Evolutionary conservation across 2,329 filamentous ascomycete genomes (phyloP), one percentile per base, ranked within the genome.

Genomic region (Colletotrichum tabaci): DNA sequence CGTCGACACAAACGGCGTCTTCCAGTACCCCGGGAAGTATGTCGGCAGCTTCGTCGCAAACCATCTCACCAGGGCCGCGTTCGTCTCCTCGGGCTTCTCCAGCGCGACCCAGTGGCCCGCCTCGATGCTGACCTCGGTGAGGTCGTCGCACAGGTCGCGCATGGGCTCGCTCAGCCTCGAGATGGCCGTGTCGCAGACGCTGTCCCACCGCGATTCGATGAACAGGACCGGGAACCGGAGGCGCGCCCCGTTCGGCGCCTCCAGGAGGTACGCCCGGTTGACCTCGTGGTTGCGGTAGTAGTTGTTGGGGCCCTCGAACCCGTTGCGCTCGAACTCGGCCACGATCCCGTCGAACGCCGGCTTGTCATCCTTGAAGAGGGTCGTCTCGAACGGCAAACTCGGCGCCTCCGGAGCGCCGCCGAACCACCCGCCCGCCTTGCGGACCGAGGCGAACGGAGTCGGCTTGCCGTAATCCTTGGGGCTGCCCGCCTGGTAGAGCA

Each of bases 251-350:
- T 76, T 76, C 7, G 75, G 60, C 9, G 73, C 72, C 6, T 66
- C 61, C 2, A 18, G 23, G 8, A 79, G 80, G 74, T 84, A 87
- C 49, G 78, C 79, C 3, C 73, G 74, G 65, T 87, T 87, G 15
- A 74, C 76, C 7, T 80, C 77, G 71, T 85, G 82, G 72, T 87
- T 83, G 46, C 83, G 70, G 67, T 87, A 87, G 73, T 71, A 71
- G 2, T 61, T n/a, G 38, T 67, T 62, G 1, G 64, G 50, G 35
- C 64, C 64, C 23, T 57, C 57, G 84, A 99, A 99, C 75, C 92
- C 91, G 72, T 92, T 91, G 95, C 96, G 98, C 83, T 99, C 96
- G 76, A 97, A 96, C 79, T 98, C 93, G 8, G 88, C 87, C 0
- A 94, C 92, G 61, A 99, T 91, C 60, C 89, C 89, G 84, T 97